Evolutionary conservation across 2,329 filamentous ascomycete species (phyloP).

Genomic region (Bisporella sp.): DNA sequence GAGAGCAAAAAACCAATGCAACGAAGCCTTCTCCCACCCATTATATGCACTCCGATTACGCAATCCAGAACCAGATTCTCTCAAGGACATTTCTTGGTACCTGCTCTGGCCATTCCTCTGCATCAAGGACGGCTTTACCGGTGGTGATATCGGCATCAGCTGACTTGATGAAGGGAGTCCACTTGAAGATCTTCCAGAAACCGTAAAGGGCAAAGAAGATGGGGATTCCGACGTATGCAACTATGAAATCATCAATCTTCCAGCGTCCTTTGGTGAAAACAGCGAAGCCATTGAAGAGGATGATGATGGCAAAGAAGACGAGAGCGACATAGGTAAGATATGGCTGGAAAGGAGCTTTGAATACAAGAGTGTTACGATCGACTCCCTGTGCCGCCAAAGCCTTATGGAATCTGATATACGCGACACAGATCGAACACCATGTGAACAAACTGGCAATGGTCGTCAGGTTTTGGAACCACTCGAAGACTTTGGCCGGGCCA

Average conservation of each 20-base stretch:
- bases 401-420: conserved; percentile 66
- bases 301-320: conserved; percentile 59
- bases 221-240: conserved; percentile 66
- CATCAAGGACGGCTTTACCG: conserved; percentile 38
- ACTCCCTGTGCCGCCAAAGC: conserved; percentile 65
- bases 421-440: conserved; percentile 61
- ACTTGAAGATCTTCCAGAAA: conserved; percentile 65
- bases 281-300: conserved; percentile 67
- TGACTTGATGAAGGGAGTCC: conserved; percentile 39
- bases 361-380: conserved; percentile 60
- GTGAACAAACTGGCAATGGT: conserved; percentile 72
- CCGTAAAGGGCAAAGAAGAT: conserved; percentile 63
- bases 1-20: too few species aligned
- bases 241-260: conserved; percentile 65
- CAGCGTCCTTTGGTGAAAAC: conserved; percentile 66
- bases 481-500: conserved; percentile 32
- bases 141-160: conserved; percentile 36
- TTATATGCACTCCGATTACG: conserved; percentile 18
- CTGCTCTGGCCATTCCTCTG: conserved; percentile 33
- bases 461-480: conserved; percentile 45
- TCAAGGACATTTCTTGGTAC: conserved; percentile 35
- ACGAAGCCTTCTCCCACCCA: not conserved
- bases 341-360: conserved; percentile 62
- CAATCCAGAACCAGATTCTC: conserved; percentile 40
- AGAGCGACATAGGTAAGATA: conserved; percentile 63